Evolutionary conservation across 306 rosid genomes (phyloP).

Genomic region (Corylus heterophylla): DNA sequence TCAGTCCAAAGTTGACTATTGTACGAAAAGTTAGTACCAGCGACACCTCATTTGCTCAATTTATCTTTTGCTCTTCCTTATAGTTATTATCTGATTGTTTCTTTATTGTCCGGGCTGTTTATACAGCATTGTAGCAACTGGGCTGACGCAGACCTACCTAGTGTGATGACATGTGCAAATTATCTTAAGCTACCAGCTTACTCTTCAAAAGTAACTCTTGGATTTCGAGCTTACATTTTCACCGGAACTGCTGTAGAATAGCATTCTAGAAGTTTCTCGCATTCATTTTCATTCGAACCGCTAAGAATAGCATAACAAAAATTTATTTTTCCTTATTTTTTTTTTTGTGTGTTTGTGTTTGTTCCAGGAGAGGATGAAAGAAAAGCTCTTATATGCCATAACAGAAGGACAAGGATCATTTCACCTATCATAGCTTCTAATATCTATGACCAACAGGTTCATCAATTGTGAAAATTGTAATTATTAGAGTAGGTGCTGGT

Average conservation of each 20-base stretch:
- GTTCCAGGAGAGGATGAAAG: slow-evolving; percentile 88
- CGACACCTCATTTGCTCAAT: not conserved
- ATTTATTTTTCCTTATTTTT: not conserved
- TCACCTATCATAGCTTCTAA: slow-evolving; percentile 73
- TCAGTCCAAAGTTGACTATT: slow-evolving; percentile 89
- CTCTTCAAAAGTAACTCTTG: slow-evolving; percentile 69
- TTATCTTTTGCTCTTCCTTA: not conserved
- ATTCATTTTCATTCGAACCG: not conserved
- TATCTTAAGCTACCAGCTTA: slow-evolving; percentile 96
- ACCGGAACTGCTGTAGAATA: not conserved
- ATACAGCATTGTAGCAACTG: slow-evolving; percentile 71
- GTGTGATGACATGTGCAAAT: slow-evolving; percentile 99
- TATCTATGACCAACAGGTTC: slow-evolving; percentile 18
- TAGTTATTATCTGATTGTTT: slow-evolving; percentile 15
- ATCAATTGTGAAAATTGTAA: slow-evolving; percentile 60
- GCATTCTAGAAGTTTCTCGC: not conserved
- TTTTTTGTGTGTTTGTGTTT: not conserved
- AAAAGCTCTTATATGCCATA: slow-evolving; percentile 87
- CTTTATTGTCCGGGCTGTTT: slow-evolving; percentile 15
- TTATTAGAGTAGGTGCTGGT: slow-evolving; percentile 53
- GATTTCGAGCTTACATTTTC: slow-evolving; percentile 12
- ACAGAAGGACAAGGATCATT: slow-evolving; percentile 97
- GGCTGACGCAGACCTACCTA: slow-evolving; percentile 82
- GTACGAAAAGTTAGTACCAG: slow-evolving; percentile 72
- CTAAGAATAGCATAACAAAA: not conserved